Percentiles rank a stretch among this genome's conserved stretches.
These are phyloP conservation scores for Tremella yokohamensis DNA, from an alignment of 768 basidiomycete species.

Conservation along the genomic window DNA sequence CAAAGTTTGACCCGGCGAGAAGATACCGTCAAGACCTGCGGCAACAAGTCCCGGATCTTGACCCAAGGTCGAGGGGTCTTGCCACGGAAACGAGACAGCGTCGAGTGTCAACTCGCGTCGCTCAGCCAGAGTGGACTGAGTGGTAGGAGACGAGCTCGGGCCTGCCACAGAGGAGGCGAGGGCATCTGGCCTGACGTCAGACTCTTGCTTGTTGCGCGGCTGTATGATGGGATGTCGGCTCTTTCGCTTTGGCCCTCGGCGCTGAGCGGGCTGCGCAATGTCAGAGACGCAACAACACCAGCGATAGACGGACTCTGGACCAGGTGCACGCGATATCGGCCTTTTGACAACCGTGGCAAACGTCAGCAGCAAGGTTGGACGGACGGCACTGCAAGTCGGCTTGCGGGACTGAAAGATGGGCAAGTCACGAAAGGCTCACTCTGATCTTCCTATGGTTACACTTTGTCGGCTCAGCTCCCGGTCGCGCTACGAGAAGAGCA, in stretches of 20 bases:
- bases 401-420: not conserved
- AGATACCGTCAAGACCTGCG: not conserved
- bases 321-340: slow-evolving; percentile 1
- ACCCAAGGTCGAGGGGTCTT: not conserved
- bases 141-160: too few relatives aligned
- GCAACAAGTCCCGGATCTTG: slow-evolving; percentile 1
- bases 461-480: slow-evolving; percentile 1
- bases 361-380: not conserved
- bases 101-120: not conserved
- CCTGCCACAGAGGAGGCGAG: too few relatives aligned
- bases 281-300: not conserved
- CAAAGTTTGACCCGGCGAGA: not conserved
- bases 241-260: slow-evolving; percentile 3
- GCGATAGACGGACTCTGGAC: not conserved
- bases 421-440: not conserved
- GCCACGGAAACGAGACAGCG: not conserved
- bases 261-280: not conserved
- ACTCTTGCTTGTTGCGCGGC: not conserved
- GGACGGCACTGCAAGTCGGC: not conserved
- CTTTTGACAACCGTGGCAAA: not conserved
- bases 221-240: slow-evolving; percentile 2
- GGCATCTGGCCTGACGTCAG: not conserved
- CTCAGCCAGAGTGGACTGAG: not conserved
- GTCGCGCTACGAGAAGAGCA: not conserved
- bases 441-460: slow-evolving; percentile 7